Evolutionary conservation across 352 stramenopile genomes (phyloP).

Genomic region (Globisporangium megalacanthum): DNA sequence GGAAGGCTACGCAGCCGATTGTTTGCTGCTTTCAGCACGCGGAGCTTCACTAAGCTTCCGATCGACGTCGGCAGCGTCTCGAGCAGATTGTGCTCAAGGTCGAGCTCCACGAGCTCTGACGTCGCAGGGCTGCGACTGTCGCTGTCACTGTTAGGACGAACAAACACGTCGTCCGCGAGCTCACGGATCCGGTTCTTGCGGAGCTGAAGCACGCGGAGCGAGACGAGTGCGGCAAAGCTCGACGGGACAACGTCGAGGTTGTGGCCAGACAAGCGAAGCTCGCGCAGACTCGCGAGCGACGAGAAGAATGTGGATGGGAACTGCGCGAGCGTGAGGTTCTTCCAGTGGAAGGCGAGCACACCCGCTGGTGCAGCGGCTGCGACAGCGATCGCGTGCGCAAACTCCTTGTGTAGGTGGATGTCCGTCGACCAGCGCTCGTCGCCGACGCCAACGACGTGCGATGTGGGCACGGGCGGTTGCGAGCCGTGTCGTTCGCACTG

Average conservation of each 20-base stretch:
- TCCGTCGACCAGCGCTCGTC: slow-evolving; percentile 64
- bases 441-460: slow-evolving; percentile 36
- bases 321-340: slow-evolving; percentile 37
- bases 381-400: slow-evolving; percentile 30
- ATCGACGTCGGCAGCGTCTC: slow-evolving; percentile 35
- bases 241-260: slow-evolving; percentile 31
- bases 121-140: not conserved
- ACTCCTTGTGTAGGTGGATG: slow-evolving; percentile 56
- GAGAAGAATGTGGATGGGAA: slow-evolving; percentile 50
- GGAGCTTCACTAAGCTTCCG: slow-evolving; percentile 29
- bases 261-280: slow-evolving; percentile 63
- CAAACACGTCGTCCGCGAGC: slow-evolving; percentile 43
- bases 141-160: not conserved
- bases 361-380: slow-evolving; percentile 23
- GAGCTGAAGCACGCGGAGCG: slow-evolving; percentile 52
- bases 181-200: slow-evolving; percentile 51
- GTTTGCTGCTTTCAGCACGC: slow-evolving; percentile 36
- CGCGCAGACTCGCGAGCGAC: slow-evolving; percentile 25
- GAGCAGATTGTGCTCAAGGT: slow-evolving; percentile 66
- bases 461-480: slow-evolving; percentile 27
- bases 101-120: slow-evolving; percentile 40
- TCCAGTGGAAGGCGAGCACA: slow-evolving; percentile 66
- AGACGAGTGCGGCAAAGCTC: slow-evolving; percentile 26
- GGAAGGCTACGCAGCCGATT: slow-evolving; percentile 41
- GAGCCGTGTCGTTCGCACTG: slow-evolving; percentile 31